These are phyloP conservation scores for Asterella californica DNA, from an alignment of 225 moss, liverwort and hornwort species.

Conservation along the genomic window DNA sequence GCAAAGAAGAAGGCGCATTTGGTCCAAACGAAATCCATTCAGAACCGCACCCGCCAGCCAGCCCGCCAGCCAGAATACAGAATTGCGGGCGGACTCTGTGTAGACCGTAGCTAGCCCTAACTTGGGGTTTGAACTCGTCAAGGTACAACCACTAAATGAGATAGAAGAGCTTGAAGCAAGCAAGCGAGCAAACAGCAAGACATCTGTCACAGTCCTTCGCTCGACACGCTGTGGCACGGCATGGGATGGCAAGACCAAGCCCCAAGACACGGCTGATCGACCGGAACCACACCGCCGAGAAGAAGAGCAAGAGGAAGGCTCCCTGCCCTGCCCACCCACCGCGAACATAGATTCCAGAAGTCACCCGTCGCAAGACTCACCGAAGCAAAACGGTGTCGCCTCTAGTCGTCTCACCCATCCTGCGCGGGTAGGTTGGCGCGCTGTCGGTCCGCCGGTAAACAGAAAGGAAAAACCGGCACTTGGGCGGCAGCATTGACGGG, in stretches of 20 bases:
- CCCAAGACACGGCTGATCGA: background rate
- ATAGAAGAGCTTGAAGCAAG: background rate
- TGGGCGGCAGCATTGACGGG: background rate
- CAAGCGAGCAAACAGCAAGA: background rate
- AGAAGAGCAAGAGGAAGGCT: background rate
- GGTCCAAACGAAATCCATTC: too few species aligned
- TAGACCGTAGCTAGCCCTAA: background rate
- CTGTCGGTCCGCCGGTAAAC: conserved; percentile 1
- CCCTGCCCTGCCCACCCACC: background rate
- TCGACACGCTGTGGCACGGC: background rate
- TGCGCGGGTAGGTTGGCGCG: background rate
- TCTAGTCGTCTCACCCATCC: too few species aligned
- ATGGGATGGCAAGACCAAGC: background rate
- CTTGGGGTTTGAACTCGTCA: background rate
- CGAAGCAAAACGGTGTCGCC: background rate
- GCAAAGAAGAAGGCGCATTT: too few species aligned
- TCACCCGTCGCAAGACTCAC: background rate
- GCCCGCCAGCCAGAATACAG: too few species aligned
- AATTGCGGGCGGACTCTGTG: too few species aligned
- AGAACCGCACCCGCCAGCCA: too few species aligned
- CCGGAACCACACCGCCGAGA: background rate
- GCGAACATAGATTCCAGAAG: background rate
- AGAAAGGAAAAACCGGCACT: background rate
- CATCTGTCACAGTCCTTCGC: background rate
- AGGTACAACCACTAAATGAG: background rate